Conservation (phyloP, 441 rosid species). For the Erodium texanum region DNA sequence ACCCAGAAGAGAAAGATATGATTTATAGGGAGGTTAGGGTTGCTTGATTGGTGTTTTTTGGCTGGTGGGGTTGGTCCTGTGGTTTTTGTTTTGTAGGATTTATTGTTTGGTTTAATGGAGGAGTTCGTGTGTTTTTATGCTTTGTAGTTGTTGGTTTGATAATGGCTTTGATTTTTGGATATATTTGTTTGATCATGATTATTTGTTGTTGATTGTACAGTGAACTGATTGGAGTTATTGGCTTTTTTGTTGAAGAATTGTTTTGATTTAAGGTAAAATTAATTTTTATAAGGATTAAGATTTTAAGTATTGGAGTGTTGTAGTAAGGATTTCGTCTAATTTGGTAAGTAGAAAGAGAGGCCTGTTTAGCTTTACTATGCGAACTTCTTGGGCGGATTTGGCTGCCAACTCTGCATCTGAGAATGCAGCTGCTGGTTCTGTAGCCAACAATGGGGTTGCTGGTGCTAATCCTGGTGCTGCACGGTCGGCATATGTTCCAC, state of each 20-base stretch:
- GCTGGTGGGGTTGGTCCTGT: neutral
- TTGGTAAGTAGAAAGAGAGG: neutral
- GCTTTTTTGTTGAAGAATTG: neutral
- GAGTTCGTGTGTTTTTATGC: neutral
- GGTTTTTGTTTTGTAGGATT: neutral
- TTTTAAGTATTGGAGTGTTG: neutral
- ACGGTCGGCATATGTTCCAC: slow-evolving; percentile 39
- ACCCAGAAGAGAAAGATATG: neutral
- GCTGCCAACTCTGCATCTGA: slow-evolving; percentile 31
- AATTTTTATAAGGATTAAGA: neutral
- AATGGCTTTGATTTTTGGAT: neutral
- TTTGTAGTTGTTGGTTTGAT: neutral
- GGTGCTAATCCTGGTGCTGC: slow-evolving; percentile 17
- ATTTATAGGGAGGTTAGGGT: neutral
- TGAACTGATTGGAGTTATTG: neutral
- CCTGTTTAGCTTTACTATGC: slow-evolving; percentile 20
- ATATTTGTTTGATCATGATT: neutral
- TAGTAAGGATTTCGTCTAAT: neutral
- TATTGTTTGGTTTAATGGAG: neutral
- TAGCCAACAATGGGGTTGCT: slow-evolving; percentile 2
- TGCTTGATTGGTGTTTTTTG: neutral
- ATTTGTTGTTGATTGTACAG: neutral
- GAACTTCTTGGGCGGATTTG: slow-evolving; percentile 43
- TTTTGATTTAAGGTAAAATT: neutral
- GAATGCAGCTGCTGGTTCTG: slow-evolving; percentile 23